Conservation (phyloP, 2,329 filamentous ascomycete species). For the Eutypella sp. region DNA sequence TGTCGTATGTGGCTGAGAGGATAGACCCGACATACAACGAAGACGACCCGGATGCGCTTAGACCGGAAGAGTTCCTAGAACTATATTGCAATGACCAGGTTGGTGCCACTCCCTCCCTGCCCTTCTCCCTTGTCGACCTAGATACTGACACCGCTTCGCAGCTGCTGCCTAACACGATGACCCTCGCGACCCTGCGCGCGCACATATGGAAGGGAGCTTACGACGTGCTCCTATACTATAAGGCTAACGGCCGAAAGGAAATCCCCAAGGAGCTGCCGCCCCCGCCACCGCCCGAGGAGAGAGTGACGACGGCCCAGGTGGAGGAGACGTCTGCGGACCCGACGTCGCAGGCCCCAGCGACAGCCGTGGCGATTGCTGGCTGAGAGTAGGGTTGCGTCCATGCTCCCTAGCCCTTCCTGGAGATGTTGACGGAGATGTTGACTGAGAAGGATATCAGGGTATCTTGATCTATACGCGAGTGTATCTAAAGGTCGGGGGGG, state of each 20-base stretch:
- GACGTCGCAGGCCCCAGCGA: not conserved
- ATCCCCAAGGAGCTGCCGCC: conserved; percentile 35
- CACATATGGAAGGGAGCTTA: conserved; percentile 95
- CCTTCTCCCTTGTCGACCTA: not conserved
- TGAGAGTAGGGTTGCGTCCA: not conserved
- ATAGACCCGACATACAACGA: conserved; percentile 69
- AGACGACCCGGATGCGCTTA: conserved; percentile 55
- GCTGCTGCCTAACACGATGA: conserved; percentile 77
- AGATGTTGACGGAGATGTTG: too few species aligned
- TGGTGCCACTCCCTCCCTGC: conserved; percentile 29
- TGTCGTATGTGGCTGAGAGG: conserved; percentile 85
- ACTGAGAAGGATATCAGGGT: not conserved
- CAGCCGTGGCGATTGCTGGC: not conserved
- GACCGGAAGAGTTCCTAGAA: conserved; percentile 89
- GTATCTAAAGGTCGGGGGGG: not conserved
- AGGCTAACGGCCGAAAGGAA: conserved; percentile 78
- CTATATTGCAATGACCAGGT: conserved; percentile 92
- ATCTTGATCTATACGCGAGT: not conserved
- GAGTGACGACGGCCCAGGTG: not conserved
- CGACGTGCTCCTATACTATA: conserved; percentile 88
- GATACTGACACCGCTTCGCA: conserved; percentile 28
- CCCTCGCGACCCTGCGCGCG: conserved; percentile 83
- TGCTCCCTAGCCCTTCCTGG: too few species aligned
- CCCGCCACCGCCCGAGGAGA: conserved; percentile 11
- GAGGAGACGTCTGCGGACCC: not conserved